Evolutionary conservation across 139 green algal species (phyloP), one percentile per base, ranked within the genome.

Genomic region (Nannochloris sp.): DNA sequence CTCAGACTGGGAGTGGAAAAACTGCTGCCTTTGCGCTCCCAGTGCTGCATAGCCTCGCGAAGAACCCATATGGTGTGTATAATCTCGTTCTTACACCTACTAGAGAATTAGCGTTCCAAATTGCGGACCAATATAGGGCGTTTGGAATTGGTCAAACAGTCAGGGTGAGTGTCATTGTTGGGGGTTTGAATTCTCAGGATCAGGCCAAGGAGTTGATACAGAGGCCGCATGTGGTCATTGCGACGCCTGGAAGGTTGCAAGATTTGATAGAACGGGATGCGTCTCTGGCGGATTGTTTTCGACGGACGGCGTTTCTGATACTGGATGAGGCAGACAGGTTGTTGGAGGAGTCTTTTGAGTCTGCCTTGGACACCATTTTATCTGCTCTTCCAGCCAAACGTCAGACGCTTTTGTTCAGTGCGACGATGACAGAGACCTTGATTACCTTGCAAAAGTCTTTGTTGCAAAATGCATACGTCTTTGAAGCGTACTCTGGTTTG

Each of bases 1-100:
- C 92, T 13, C 84, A 96, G 64, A 98, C 92, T 3, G 92, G 92
- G 68, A 93, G 81, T 59, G 92, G 92, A 58, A 98, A 98, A 73
- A 98, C 92, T 9, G 92, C 92, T 6, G 89, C 92, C 0, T 98
- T 98, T 66, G 89, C 90, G n/a, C 72, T 98, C 44, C 92, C 92
- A n/a, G 94, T 97, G 31, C 81, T 98, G 20, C 89, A 95, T 59
- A 66, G 58, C 45, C 83, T 98, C 40, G 82, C 87, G 4, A 63
- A 81, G 28, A 88, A 98, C 51, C 92, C 91, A 0, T 97, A 85
- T 56, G 92, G 92, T 17, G 85, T 98, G 2, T 98, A 87, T 67
- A 84, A 83, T 0, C 68, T 98, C 2, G 84, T 96, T 4, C 80
- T 98, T 1, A 95, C 89, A 2, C 92, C 92, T 33, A 97, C 92